These are phyloP conservation scores for Nannochloris sp. DNA, from an alignment of 139 green algal genomes.

Conservation along the genomic window DNA sequence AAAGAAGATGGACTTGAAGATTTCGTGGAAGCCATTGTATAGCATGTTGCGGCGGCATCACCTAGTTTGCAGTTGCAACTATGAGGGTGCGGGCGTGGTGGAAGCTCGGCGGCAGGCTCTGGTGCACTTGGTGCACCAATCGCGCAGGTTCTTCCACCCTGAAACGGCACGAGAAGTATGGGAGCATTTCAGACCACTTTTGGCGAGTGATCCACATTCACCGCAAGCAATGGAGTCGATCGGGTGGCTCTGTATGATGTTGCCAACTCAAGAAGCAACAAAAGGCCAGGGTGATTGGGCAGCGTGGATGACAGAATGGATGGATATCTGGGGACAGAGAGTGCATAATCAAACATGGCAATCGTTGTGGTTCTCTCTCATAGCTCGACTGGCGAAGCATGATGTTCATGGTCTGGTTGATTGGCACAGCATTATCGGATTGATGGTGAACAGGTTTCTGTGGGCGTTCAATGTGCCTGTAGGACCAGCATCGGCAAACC, in stretches of 20 bases:
- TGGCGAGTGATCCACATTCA: slow-evolving; percentile 12
- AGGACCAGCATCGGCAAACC: slow-evolving; percentile 35
- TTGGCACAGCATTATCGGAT: slow-evolving; percentile 41
- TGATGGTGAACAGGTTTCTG: slow-evolving; percentile 47
- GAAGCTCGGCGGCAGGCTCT: slow-evolving; percentile 27
- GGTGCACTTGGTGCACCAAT: slow-evolving; percentile 22
- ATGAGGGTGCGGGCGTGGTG: slow-evolving; percentile 32
- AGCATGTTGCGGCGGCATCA: slow-evolving; percentile 20
- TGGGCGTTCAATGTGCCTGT: slow-evolving; percentile 65
- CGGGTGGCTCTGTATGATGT: slow-evolving; percentile 53
- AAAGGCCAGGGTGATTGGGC: slow-evolving; percentile 17
- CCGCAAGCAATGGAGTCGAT: slow-evolving; percentile 32
- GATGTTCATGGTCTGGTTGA: slow-evolving; percentile 52
- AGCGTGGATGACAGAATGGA: slow-evolving; percentile 41
- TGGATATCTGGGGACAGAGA: slow-evolving; percentile 39
- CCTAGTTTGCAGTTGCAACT: slow-evolving; percentile 6
- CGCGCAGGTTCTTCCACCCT: slow-evolving; percentile 34
- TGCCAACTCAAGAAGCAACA: slow-evolving; percentile 43
- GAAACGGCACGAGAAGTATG: slow-evolving; percentile 38
- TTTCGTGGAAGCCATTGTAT: slow-evolving; percentile 55
- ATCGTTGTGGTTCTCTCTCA: slow-evolving; percentile 45
- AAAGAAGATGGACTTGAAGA: slow-evolving; percentile 27
- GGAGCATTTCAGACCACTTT: slow-evolving; percentile 11
- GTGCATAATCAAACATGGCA: slow-evolving; percentile 43
- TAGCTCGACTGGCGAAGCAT: slow-evolving; percentile 59